Evolutionary conservation across 1,139 yeast genomes (phyloP), one percentile per base, ranked within the genome.

Genomic region (Taphrina confusa): DNA sequence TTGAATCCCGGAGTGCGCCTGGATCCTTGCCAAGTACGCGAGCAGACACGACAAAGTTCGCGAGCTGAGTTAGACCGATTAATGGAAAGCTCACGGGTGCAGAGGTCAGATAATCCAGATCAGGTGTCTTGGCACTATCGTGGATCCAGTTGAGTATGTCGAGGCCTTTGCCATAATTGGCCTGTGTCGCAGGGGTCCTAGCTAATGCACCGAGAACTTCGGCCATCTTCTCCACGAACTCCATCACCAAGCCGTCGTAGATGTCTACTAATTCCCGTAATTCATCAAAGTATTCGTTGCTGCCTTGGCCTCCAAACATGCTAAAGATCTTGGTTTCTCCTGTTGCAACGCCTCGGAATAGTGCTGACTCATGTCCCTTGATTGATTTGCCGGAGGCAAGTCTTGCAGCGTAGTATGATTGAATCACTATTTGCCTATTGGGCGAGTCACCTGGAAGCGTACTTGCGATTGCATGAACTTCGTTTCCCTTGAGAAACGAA

Each of bases 271-370:
- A 75, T 67, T 90, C 95, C 73, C 96, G 84, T 71, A 92, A 82
- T 78, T 94, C 99, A 72, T 91, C 97, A 71, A 92, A 92, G 78
- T 90, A 92, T 72, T 92, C 97, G 71, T 94, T 97, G 76, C 89
- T 91, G 76, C 99, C 99, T 78, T 92, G 99, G 70, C 99, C 99
- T 73, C 99, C 98, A 70, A 92, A 92, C 66, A 92, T 84, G 65
- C 97, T 96, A 64, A 81, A 83, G 62, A 90, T 74, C 64, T 79
- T 76, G 59, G 94, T 90, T 63, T 76, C 75, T 27, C 80, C 73
- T 31, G 92, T 81, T n/a, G 4, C 28, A 18, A 20, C 58, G 11
- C 34, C 58, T 68, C 83, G 78, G 68, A 83, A 76, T 57, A 84
- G 74, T 16, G 91, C 85, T 42, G 86, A 80, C 66, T 80, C 84